These are phyloP conservation scores for Parmelia sp. DNA, from an alignment of 495 filamentous ascomycete genomes.

Conservation along the genomic window DNA sequence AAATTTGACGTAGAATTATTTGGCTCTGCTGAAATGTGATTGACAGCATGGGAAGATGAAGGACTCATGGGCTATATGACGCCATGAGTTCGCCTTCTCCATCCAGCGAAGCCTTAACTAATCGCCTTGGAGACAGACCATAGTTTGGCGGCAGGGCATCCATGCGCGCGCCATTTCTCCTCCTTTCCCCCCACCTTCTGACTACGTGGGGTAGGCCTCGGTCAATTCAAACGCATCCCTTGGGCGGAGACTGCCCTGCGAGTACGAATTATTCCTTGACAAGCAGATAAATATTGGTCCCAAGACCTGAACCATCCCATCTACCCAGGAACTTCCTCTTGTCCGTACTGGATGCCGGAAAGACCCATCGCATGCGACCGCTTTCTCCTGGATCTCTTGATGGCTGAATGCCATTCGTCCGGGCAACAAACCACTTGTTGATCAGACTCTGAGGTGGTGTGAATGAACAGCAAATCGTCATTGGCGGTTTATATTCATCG, in stretches of 20 bases:
- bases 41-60: no score
- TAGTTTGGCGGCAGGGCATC: no score
- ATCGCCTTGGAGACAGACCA: no score
- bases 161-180: no score
- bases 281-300: background rate
- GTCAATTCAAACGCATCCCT: background rate
- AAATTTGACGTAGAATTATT: no score
- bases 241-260: background rate
- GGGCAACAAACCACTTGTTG: background rate
- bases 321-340: constrained; percentile 1
- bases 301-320: background rate
- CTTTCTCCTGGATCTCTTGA: background rate
- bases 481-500: background rate
- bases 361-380: background rate
- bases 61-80: no score
- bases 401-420: constrained; percentile 10
- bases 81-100: no score
- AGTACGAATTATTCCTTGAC: background rate
- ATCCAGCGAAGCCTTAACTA: no score
- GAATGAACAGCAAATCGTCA: constrained; percentile 4
- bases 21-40: no score
- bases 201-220: background rate
- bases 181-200: no score
- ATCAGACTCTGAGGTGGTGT: constrained; percentile 1
- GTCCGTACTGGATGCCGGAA: background rate